Conservation (phyloP, 2,329 filamentous ascomycete species). For the Akanthomyces lecanii region DNA sequence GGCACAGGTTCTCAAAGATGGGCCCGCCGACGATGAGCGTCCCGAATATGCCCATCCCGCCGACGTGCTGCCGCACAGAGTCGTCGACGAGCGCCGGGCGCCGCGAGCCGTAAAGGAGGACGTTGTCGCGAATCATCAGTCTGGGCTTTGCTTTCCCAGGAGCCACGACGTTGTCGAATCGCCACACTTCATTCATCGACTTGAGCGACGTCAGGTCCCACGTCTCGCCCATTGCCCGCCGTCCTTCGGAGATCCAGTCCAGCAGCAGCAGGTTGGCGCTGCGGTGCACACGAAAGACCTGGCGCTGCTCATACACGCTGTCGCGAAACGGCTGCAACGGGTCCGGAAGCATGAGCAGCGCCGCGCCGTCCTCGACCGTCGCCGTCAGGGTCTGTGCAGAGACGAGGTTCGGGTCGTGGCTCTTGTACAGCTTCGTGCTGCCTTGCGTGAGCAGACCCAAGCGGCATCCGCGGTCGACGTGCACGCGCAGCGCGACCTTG, state of each 20-base stretch:
- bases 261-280: constrained; percentile 64
- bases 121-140: constrained; percentile 77
- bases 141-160: constrained; percentile 35
- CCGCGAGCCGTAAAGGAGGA: constrained; percentile 59
- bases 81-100: no score
- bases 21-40: constrained; percentile 74
- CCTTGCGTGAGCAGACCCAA: constrained; percentile 62
- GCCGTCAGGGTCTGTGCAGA: constrained; percentile 50
- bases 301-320: constrained; percentile 73
- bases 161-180: constrained; percentile 22
- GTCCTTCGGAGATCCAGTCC: constrained; percentile 84
- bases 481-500: constrained; percentile 65
- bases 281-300: constrained; percentile 61
- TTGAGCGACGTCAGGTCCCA: constrained; percentile 74
- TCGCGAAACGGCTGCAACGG: constrained; percentile 78
- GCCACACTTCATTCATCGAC: constrained; percentile 78
- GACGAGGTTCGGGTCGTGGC: constrained; percentile 44
- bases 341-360: constrained; percentile 67
- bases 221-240: constrained; percentile 71
- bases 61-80: constrained; percentile 51
- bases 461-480: constrained; percentile 56
- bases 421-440: constrained; percentile 86
- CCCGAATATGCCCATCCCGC: constrained; percentile 66
- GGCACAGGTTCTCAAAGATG: constrained; percentile 56
- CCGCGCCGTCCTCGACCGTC: constrained; percentile 40